Evolutionary conservation across 2,329 filamentous ascomycete species (phyloP).

Genomic region (Colletotrichum sp.): DNA sequence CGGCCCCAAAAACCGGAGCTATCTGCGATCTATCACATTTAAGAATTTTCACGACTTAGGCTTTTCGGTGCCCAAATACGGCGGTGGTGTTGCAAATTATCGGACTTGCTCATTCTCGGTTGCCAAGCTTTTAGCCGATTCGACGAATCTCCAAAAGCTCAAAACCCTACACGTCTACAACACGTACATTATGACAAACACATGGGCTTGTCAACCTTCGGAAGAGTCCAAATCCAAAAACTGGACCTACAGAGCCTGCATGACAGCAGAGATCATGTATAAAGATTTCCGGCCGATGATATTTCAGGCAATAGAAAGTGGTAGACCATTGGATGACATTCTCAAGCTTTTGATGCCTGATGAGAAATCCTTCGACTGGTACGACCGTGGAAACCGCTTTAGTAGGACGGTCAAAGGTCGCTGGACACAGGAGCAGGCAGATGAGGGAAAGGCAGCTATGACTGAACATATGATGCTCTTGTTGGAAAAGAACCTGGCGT

Average conservation of each 20-base stretch:
- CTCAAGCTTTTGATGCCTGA: neutral
- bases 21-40: neutral
- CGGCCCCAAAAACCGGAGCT: neutral
- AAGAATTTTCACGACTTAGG: neutral
- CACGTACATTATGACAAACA: accelerated
- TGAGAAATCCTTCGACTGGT: neutral
- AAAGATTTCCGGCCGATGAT: neutral
- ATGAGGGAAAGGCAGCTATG: neutral
- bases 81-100: neutral
- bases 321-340: neutral
- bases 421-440: neutral
- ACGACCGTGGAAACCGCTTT: no score
- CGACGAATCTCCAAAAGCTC: neutral
- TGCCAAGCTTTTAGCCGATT: neutral
- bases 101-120: neutral
- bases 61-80: accelerated
- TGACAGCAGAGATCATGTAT: neutral
- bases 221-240: neutral
- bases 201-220: neutral
- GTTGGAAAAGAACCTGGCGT: neutral
- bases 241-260: neutral
- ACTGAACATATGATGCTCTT: neutral
- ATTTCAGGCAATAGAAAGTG: neutral
- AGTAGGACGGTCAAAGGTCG: no score
- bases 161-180: neutral